phyloP scores from a whole-genome alignment of 257 asterid species.

The Nicotiana otophora region DNA sequence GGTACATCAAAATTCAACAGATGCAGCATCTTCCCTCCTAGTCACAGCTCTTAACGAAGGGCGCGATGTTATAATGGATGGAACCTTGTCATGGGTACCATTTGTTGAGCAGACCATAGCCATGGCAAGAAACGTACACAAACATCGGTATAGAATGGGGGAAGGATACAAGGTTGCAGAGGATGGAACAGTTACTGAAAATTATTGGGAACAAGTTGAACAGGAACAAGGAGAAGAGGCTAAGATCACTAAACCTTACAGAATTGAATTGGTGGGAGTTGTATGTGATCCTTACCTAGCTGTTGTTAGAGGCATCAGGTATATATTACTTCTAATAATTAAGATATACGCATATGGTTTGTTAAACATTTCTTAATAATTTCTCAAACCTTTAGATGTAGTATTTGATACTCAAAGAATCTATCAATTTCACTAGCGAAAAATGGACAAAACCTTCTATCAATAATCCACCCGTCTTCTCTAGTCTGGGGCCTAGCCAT shows the following conservation, averaged over 20 bases:
- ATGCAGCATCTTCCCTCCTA: constrained; percentile 90
- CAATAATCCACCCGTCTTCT: no score
- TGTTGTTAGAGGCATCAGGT: constrained; percentile 93
- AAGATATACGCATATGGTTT: neutral
- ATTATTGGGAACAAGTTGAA: constrained; percentile 64
- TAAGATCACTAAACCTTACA: constrained; percentile 46
- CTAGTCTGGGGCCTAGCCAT: no score
- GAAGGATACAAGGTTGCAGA: constrained; percentile 71
- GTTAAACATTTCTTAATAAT: neutral
- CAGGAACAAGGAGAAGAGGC: constrained; percentile 30
- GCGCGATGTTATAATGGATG: constrained; percentile 97
- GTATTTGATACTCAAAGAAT: no score
- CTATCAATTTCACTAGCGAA: no score
- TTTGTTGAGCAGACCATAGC: constrained; percentile 82
- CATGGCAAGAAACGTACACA: constrained; percentile 85
- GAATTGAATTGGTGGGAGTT: constrained; percentile 92
- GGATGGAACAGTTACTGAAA: constrained; percentile 66
- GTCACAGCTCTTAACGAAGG: constrained; percentile 93
- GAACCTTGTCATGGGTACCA: constrained; percentile 93
- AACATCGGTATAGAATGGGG: constrained; percentile 77
- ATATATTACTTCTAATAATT: neutral
- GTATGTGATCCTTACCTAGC: constrained; percentile 86
- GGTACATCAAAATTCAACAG: constrained; percentile 94
- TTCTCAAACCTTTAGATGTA: neutral
- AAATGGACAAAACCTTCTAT: no score